Base-by-base conservation (phyloP, 2,329 filamentous ascomycete species). In the Simplicillium aogashimaense region DNA sequence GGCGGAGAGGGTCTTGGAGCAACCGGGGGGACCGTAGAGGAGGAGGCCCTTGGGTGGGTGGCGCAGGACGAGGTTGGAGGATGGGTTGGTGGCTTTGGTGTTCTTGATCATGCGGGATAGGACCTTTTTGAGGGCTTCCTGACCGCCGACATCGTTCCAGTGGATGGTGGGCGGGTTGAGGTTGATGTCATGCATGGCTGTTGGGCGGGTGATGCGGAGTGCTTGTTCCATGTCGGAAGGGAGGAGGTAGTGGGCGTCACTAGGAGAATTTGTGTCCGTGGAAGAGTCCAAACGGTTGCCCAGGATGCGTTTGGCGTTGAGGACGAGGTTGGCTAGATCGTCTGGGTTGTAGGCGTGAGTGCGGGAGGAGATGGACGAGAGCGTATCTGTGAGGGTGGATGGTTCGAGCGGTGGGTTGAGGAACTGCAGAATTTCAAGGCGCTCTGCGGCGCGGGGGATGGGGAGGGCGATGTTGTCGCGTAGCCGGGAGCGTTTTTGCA, bases 1-100 rank as follows among this genome's bases (percentile, higher is more conserved):
- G 0, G 90, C 90, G 0, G 81, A 87, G 57, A 95, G 76, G 0
- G 90, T 97, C 64, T 97, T 97, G 47, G 88, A 94, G 63, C 90
- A 95, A 3, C 90, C 90, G 0, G 90, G 90, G 0, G 90, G 90
- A 0, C 90, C 90, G 58, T 95, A 95, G 3, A 97, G 73, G 7
- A 97, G 71, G 13, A 95, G 76, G 1, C 89, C 88, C 54, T 90
- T 94, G 41, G 82, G 81, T 0, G 81, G 78, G 28, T 72, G 72
- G 17, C 59, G 63, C 37, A 70, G 63, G 43, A 65, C 57, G 39
- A 56, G 51, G 18, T 52, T 45, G 36, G 56, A 47, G 25, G 54
- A 51, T 36, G 54, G 47, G 41, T 61, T 59, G 4, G 59, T 56
- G 39, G 55, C 58, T 49, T 60, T 61, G 31, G 55, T 55, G 35